Evolutionary conservation across 768 basidiomycete genomes (phyloP), one percentile per base, ranked within the genome.

Genomic region (Phaeolepiota aurea): DNA sequence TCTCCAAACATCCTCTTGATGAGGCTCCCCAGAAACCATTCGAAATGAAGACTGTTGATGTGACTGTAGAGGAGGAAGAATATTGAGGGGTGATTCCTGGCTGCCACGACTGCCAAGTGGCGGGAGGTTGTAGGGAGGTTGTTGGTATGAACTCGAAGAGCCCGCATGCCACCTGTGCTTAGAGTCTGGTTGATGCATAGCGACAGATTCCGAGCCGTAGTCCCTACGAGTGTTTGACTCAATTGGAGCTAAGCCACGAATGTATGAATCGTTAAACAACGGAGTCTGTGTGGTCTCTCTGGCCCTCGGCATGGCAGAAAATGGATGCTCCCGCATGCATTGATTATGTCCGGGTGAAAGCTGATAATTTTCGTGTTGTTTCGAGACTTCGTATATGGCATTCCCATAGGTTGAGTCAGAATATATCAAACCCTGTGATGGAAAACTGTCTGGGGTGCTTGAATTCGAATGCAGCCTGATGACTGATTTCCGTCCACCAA

Each of bases 1-100:
- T 34, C 58, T 54, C 69, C 68, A 69, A 35, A 61, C 53, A 21
- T 68, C 65, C 5, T 63, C 59, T 40, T 64, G 64, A 41, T 52
- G 58, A 41, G 52, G 52, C 43, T 51, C 25, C n/a, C 25, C 25
- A 28, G 25, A n/a, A 28, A 28, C n/a, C 25, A 28, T 28, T 28
- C n/a, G 25, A 28, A 7, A 49, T 15, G 49, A 54, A 33, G 22
- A 22, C 18, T 32, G 18, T 21, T 38, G 41, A 23, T 37, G 44
- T 32, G 40, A 40, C 22, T 31, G 37, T 38, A 20, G 42, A 32
- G 32, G 18, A 18, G 20, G 15, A 32, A 22, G 32, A 35, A 14
- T 23, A 30, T 30, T 15, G 12, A 40, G 11, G 11, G 4, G 41
- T 22, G 30, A 48, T 50, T 18, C 45, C 45, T 32, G 58, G 54